phyloP scores from a whole-genome alignment of 1,284 basidiomycete genomes.

The Paramarasmius palmivorus region DNA sequence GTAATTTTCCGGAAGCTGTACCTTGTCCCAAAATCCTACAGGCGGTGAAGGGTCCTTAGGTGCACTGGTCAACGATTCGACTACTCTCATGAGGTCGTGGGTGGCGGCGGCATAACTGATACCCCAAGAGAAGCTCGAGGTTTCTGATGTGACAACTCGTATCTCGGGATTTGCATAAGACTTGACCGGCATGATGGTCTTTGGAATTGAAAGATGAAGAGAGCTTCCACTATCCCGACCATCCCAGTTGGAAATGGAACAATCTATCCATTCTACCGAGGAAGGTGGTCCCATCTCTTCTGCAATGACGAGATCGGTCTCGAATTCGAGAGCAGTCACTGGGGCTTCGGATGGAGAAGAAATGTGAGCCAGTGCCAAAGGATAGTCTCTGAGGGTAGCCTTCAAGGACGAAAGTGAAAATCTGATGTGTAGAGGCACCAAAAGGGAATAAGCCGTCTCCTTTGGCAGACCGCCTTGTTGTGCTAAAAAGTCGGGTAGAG shows the following conservation, averaged over 20 bases:
- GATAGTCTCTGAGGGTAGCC: conserved; percentile 80
- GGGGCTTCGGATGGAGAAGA: conserved; percentile 41
- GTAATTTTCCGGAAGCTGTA: conserved; percentile 22
- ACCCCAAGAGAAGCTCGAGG: conserved; percentile 87
- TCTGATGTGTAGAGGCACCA: conserved; percentile 82
- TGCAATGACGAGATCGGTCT: conserved; percentile 83
- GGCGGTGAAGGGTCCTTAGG: conserved; percentile 86
- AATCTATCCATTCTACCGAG: conserved; percentile 76
- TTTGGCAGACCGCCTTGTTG: conserved; percentile 76
- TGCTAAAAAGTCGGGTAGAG: conserved; percentile 70
- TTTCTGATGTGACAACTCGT: conserved; percentile 61
- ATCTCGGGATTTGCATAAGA: conserved; percentile 83
- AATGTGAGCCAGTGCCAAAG: conserved; percentile 67
- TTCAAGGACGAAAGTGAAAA: conserved; percentile 68
- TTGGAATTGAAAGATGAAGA: conserved; percentile 76
- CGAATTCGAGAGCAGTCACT: conserved; percentile 61
- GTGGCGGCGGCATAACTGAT: conserved; percentile 87
- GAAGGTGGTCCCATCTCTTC: conserved; percentile 82
- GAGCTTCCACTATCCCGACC: conserved; percentile 54
- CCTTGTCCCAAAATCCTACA: conserved; percentile 95
- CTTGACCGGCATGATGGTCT: conserved; percentile 95
- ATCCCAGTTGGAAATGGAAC: conserved; percentile 57
- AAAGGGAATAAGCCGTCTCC: conserved; percentile 76
- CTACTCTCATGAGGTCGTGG: conserved; percentile 83
- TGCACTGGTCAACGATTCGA: conserved; percentile 83